Base-by-base conservation (phyloP, 1,284 basidiomycete species). In the Ceratobasidium sp. region DNA sequence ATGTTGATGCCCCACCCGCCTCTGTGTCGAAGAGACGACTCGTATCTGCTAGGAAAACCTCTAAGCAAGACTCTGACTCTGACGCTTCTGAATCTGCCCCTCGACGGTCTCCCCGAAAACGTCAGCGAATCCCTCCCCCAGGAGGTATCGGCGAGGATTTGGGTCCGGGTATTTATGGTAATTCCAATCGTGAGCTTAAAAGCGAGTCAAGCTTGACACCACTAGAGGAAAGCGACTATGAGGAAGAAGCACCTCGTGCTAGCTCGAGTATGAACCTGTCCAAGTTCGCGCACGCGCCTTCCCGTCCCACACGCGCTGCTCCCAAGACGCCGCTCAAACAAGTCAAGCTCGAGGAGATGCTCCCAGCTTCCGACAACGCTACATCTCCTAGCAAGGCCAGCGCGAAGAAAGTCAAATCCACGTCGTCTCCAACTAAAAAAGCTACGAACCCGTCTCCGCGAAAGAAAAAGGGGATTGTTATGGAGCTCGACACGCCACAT, bases 401-500 rank as follows among this genome's bases (percentile, higher is more conserved):
- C 12, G n/a, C 26, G 40, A 33, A 20, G 7, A 64, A 64, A 23
- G 26, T 28, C 26, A 75, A 66, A 28, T 2, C 58, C 49, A 9
- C 44, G 26, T 39, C 60, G 13, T 33, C 60, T 23, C 42, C 72
- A 28, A 66, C 40, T 46, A 66, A 66, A 20, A 51, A 66, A 28
- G 18, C 49, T 20, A 18, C 56, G 23, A 56, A 53, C 33, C 23
- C 66, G 66, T 86, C 83, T 71, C 87, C 84, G 23, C 84, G 83
- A 70, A 90, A 89, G 80, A 82, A 81, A 0, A 91, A 88, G 80
- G 79, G 84, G 0, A 89, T 93, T 26, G 88, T 87, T 69, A 89
- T 91, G 73, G 84, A 88, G 1, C 85, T 95, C 53, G 90, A 86
- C 0, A 88, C 86, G 2, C 93, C 95, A 0, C 95, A 96, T 83